phyloP scores from a whole-genome alignment of 176 grass and related monocot species.

The Dactylis glomerata region DNA sequence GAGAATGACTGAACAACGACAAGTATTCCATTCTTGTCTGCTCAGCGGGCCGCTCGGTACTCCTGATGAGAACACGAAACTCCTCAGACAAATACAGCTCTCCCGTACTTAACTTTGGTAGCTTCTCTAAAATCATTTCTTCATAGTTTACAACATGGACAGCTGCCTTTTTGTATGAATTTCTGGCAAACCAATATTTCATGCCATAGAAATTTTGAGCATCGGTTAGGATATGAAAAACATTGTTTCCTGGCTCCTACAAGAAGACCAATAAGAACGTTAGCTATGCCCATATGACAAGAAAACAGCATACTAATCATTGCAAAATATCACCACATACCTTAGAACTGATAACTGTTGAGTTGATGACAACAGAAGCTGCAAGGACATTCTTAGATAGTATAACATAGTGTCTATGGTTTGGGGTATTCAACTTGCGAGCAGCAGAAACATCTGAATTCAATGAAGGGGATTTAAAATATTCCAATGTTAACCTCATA shows the following conservation, averaged over 20 bases:
- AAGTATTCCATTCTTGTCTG: constrained; percentile 73
- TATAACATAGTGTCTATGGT: constrained; percentile 68
- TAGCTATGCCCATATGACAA: constrained; percentile 11
- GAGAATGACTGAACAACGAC: constrained; percentile 79
- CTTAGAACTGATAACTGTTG: constrained; percentile 75
- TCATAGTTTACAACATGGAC: constrained; percentile 74
- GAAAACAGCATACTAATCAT: constrained; percentile 6
- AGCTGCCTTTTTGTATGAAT: constrained; percentile 59
- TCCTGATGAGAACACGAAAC: constrained; percentile 82
- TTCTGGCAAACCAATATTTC: constrained; percentile 82
- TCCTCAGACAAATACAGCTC: constrained; percentile 79
- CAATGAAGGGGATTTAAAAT: constrained; percentile 55
- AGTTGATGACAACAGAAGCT: constrained; percentile 80
- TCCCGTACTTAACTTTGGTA: constrained; percentile 28
- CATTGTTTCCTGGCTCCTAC: constrained; percentile 66
- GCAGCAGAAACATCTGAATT: constrained; percentile 39
- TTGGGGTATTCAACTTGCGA: constrained; percentile 47
- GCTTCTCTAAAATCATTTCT: constrained; percentile 37
- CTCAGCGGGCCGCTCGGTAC: constrained; percentile 44
- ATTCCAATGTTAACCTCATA: constrained; percentile 94
- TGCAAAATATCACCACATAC: constrained; percentile 45
- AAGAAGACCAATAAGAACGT: constrained; percentile 27
- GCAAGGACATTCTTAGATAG: constrained; percentile 83
- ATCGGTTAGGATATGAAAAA: constrained; percentile 91
- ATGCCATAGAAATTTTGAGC: constrained; percentile 79